Conservation (phyloP, 2,329 filamentous ascomycete species). For the Aspergillus fumigatiaffinis region DNA sequence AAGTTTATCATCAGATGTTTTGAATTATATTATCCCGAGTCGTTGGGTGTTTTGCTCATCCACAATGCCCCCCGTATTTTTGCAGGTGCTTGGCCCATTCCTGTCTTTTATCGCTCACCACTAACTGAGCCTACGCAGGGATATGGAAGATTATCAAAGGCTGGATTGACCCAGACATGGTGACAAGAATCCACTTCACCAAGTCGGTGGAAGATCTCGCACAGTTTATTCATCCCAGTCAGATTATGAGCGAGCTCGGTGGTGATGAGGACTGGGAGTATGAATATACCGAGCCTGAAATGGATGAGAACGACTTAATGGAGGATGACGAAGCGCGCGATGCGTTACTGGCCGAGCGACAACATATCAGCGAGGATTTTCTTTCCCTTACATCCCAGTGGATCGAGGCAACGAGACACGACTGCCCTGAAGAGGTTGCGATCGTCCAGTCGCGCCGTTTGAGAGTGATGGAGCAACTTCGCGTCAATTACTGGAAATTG, state of each 20-base stretch:
- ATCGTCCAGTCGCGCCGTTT: conserved; percentile 55
- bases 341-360: conserved; percentile 59
- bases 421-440: conserved; percentile 40
- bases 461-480: conserved; percentile 59
- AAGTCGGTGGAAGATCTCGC: conserved; percentile 72
- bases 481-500: conserved; percentile 77
- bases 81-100: conserved; percentile 56
- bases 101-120: background rate
- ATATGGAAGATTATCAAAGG: conserved; percentile 91
- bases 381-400: conserved; percentile 71
- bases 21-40: conserved; percentile 95
- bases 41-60: conserved; percentile 80
- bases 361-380: conserved; percentile 63
- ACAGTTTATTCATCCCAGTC: conserved; percentile 63
- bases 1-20: conserved; percentile 99
- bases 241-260: conserved; percentile 74
- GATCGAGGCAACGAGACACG: conserved; percentile 54
- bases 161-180: conserved; percentile 93
- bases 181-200: conserved; percentile 85
- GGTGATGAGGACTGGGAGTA: conserved; percentile 81
- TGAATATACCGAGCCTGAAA: conserved; percentile 70
- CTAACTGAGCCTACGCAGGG: conserved; percentile 43
- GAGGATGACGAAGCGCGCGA: conserved; percentile 60
- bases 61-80: conserved; percentile 93
- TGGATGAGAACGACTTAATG: conserved; percentile 71